Conservation (phyloP, 768 basidiomycete genomes). For the Hypholoma sublateritium region DNA sequence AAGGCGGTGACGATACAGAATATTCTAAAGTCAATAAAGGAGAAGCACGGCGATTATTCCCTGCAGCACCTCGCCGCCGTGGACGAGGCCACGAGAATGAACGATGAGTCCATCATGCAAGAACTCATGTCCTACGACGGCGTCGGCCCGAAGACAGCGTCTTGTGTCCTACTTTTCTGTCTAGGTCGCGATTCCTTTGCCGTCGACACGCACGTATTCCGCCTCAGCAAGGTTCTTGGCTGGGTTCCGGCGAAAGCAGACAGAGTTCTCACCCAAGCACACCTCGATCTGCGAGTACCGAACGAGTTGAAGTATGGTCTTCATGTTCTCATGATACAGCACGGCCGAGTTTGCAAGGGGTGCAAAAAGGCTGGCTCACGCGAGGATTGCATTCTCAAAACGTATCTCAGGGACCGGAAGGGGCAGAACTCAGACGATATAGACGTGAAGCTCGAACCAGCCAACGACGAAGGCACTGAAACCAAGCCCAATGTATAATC, state of each 20-base stretch:
- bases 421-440: not conserved
- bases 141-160: conserved; percentile 64
- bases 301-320: conserved; percentile 54
- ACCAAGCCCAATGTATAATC: not conserved
- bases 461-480: not conserved
- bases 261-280: conserved; percentile 54
- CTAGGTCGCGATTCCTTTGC: conserved; percentile 61
- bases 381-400: conserved; percentile 29
- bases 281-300: conserved; percentile 52
- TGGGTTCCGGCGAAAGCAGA: conserved; percentile 51
- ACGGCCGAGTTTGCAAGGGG: conserved; percentile 53
- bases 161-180: conserved; percentile 62
- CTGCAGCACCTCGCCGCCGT: conserved; percentile 48
- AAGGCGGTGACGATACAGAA: conserved; percentile 57
- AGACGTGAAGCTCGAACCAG: not conserved
- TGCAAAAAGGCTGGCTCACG: conserved; percentile 39
- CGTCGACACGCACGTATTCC: conserved; percentile 64
- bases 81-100: conserved; percentile 20
- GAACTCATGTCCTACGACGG: conserved; percentile 57
- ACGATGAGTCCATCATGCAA: conserved; percentile 54
- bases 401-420: conserved; percentile 25
- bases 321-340: conserved; percentile 59
- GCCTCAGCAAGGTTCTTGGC: conserved; percentile 48
- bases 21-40: conserved; percentile 40
- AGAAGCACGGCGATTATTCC: conserved; percentile 51